phyloP scores from a whole-genome alignment of 495 filamentous ascomycete genomes.

The Tetracladium setigerum region DNA sequence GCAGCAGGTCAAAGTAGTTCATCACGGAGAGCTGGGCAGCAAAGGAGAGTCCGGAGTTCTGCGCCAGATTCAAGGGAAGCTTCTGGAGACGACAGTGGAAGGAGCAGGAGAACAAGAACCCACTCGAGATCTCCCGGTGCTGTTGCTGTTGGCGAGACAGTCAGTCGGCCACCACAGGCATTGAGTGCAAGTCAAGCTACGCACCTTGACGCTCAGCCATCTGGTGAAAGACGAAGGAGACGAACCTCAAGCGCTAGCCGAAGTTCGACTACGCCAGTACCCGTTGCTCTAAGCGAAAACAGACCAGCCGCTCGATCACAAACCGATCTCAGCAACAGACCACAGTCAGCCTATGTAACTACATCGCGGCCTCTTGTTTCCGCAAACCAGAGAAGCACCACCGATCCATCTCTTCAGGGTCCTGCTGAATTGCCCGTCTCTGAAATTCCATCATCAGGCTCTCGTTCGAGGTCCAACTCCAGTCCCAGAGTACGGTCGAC shows the following conservation, averaged over 20 bases:
- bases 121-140: constrained; percentile 31
- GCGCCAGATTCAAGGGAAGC: constrained; percentile 10
- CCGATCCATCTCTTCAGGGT: constrained; percentile 25
- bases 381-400: constrained; percentile 33
- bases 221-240: constrained; percentile 30
- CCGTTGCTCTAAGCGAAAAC: constrained; percentile 29
- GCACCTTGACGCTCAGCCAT: constrained; percentile 37
- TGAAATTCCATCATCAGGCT: not conserved
- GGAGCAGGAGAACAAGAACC: constrained; percentile 20
- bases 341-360: constrained; percentile 28
- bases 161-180: constrained; percentile 37
- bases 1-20: constrained; percentile 29
- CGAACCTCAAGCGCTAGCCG: constrained; percentile 33
- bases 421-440: constrained; percentile 7
- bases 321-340: constrained; percentile 48
- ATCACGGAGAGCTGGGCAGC: too few species aligned
- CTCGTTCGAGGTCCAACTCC: not conserved
- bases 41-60: not conserved
- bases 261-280: constrained; percentile 34
- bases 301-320: constrained; percentile 45
- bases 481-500: not conserved
- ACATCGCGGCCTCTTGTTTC: constrained; percentile 18
- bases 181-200: constrained; percentile 19
- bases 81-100: constrained; percentile 10
- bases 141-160: constrained; percentile 1